Evolutionary conservation across 139 green algal genomes (phyloP).

Genomic region (Tetratostichococcus sp.): DNA sequence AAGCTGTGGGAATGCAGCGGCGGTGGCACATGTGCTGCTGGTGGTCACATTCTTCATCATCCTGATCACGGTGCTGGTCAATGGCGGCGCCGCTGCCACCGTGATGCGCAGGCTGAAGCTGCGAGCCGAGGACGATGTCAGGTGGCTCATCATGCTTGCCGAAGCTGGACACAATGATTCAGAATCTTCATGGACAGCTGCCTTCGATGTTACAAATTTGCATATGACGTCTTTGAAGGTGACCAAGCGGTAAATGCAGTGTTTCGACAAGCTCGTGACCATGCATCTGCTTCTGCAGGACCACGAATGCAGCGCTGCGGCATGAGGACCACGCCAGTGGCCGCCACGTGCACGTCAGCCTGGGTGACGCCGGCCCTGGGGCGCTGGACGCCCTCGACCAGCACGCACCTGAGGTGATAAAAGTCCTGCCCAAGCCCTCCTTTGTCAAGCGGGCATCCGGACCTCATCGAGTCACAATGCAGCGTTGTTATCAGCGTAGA

Average conservation of each 20-base stretch:
- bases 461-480: too few relatives aligned
- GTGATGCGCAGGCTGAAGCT: conserved; percentile 32
- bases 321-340: not conserved
- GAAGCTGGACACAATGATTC: not conserved
- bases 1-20: too few relatives aligned
- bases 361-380: not conserved
- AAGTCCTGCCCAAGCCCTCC: too few relatives aligned
- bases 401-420: not conserved
- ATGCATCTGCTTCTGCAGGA: too few relatives aligned
- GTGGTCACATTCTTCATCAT: conserved; percentile 49
- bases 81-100: conserved; percentile 34
- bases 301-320: not conserved
- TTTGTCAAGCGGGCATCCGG: too few relatives aligned
- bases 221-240: too few relatives aligned
- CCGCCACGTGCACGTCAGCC: not conserved
- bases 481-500: not conserved
- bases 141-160: not conserved
- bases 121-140: not conserved
- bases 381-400: not conserved
- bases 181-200: too few relatives aligned
- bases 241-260: too few relatives aligned
- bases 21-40: conserved; percentile 29
- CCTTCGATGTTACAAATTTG: too few relatives aligned
- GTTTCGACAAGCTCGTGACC: too few relatives aligned
- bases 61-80: conserved; percentile 54